phyloP scores from a whole-genome alignment of 108 stramenopile species.

The Aurantiochytrium sp. region DNA sequence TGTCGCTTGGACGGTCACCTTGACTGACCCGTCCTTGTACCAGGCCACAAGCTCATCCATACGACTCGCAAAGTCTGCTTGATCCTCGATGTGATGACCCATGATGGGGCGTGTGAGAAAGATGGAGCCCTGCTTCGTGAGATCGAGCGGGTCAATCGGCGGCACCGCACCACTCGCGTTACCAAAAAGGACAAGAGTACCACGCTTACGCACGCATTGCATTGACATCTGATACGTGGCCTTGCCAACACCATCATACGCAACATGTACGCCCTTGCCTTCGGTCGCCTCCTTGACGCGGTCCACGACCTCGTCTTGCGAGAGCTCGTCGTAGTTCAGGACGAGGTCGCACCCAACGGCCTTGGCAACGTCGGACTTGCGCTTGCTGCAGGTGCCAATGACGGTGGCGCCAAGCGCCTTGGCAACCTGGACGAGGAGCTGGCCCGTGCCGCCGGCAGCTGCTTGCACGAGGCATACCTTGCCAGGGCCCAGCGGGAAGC shows the following conservation, averaged over 20 bases:
- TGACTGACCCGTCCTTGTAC: conserved; percentile 62
- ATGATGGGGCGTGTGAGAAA: conserved; percentile 73
- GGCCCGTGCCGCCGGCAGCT: conserved; percentile 66
- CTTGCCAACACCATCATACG: conserved; percentile 73
- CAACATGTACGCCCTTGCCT: conserved; percentile 43
- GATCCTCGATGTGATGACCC: conserved; percentile 56
- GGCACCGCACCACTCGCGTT: conserved; percentile 77
- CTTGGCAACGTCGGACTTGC: conserved; percentile 49
- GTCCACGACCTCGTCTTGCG: conserved; percentile 61
- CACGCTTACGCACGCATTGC: conserved; percentile 58
- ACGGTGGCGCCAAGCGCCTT: conserved; percentile 66
- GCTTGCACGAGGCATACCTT: neutral
- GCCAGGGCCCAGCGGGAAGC: neutral
- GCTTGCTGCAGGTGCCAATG: conserved; percentile 64
- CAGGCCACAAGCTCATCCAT: conserved; percentile 65
- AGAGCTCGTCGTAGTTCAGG: conserved; percentile 68
- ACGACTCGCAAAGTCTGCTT: conserved; percentile 60
- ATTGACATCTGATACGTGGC: conserved; percentile 69
- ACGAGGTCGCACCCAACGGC: conserved; percentile 60
- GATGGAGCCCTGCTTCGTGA: conserved; percentile 58
- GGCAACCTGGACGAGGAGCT: conserved; percentile 78
- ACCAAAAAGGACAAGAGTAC: conserved; percentile 74
- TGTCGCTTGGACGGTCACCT: conserved; percentile 56
- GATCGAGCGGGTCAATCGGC: conserved; percentile 62
- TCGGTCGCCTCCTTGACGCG: conserved; percentile 61